A percentile compares a stretch with the other conserved stretches of the same genome.
Evolutionary conservation across 2,329 filamentous ascomycete species (phyloP).

Genomic region (Zarea fungicola): DNA sequence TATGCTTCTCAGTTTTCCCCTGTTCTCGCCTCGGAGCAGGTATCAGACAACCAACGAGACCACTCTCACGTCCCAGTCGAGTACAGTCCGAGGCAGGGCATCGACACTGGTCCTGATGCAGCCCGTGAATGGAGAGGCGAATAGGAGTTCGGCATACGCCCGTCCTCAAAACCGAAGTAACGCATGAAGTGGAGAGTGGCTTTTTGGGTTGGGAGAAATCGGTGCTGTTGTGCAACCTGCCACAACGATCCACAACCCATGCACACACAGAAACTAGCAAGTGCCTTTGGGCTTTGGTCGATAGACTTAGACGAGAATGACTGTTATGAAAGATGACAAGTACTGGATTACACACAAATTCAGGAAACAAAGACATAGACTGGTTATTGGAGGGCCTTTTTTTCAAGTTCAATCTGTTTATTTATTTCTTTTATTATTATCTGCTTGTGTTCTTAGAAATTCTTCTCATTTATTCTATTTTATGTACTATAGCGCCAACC

Average conservation of each 20-base stretch:
- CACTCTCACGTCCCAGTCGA: neutral
- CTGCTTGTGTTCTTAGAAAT: too few species aligned
- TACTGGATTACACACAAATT: neutral
- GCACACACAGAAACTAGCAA: constrained; percentile 2
- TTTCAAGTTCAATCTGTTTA: neutral
- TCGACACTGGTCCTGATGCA: neutral
- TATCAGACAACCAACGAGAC: neutral
- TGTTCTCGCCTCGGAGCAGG: neutral
- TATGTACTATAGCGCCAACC: too few species aligned
- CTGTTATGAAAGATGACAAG: constrained; percentile 7
- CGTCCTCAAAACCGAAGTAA: too few species aligned
- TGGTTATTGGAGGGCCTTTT: neutral
- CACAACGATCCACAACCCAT: too few species aligned
- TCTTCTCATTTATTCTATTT: neutral
- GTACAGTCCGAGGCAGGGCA: constrained; percentile 1
- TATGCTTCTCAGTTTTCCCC: neutral
- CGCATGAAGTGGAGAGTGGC: neutral
- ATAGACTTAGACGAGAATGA: constrained; percentile 5
- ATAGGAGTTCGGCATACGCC: too few species aligned
- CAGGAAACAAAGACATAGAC: neutral
- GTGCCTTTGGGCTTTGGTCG: neutral
- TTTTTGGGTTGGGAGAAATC: neutral
- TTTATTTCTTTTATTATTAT: neutral
- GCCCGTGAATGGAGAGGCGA: neutral
- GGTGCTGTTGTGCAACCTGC: constrained; percentile 2